Base-by-base conservation (phyloP, 768 basidiomycete species). In the Mycena sanguinolenta region DNA sequence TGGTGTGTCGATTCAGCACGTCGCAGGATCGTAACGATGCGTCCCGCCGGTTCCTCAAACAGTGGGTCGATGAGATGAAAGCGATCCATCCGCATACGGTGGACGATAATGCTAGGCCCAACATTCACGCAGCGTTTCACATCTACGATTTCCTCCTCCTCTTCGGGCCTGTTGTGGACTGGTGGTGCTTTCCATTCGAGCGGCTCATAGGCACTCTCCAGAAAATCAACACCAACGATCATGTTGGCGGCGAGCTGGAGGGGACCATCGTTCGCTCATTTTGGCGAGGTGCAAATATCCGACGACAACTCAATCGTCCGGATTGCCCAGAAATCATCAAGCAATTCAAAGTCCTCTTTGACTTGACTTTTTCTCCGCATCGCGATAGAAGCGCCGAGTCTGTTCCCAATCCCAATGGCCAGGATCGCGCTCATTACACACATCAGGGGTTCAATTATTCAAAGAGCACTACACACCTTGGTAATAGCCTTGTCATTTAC, bases 171-270 rank as follows among this genome's bases (percentile, higher is more conserved):
- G 73, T 82, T 1, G 75, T 72, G 4, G 79, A 77, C 0, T 86
- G 83, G 85, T 84, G 80, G 81, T 76, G 73, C 36, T 85, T 82
- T 68, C 80, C 81, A 0, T 84, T 83, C 63, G 81, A 85, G 70
- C 71, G 74, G 0, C 58, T 83, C 21, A 84, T 84, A 54, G 81
- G 84, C 13, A 71, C 65, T 14, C 69, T 85, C 0, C 82, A 85
- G 59, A 70, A 73, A 6, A 68, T 84, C 10, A 72, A 77, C 17
- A 79, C 65, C 9, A 84, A 82, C 71, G 67, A 80, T 57, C 73
- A 77, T 30, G 59, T 74, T 62, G 79, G 83, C 71, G 55, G 74
- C 58, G 65, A 71, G 58, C 60, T 71, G 12, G 70, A 71, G 58
- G 65, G 61, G 36, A 71, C 36, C 50, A 34, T 71, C 42, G 63